Evolutionary conservation across 108 stramenopile species (phyloP).

Genomic region (Fragilariopsis cylindrus): DNA sequence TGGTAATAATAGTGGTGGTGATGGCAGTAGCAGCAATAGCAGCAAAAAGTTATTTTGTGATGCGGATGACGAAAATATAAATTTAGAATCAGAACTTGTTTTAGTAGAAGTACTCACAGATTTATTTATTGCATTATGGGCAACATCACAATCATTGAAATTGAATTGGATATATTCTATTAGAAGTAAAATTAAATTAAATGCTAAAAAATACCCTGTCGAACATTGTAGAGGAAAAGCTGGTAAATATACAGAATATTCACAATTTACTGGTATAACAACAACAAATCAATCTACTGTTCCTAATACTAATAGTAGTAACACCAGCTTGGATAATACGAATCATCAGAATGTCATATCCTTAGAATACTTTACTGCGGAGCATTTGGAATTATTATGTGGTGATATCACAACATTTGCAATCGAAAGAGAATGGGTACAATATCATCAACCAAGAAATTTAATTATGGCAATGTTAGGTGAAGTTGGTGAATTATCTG

Average conservation of each 20-base stretch:
- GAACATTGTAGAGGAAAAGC: conserved; percentile 78
- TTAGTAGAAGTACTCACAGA: conserved; percentile 25
- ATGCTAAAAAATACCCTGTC: conserved; percentile 82
- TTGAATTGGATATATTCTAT: conserved; percentile 22
- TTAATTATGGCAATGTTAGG: conserved; percentile 83
- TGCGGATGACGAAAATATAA: background rate
- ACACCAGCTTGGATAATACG: background rate
- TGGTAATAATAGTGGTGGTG: no score
- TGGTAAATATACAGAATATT: conserved; percentile 83
- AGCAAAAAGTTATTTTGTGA: background rate
- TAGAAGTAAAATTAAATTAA: conserved; percentile 65
- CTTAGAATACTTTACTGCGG: background rate
- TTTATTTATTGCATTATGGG: conserved; percentile 16
- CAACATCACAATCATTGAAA: conserved; percentile 12
- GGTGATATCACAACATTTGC: conserved; percentile 62
- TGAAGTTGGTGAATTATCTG: conserved; percentile 91
- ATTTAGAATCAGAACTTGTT: background rate
- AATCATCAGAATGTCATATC: background rate
- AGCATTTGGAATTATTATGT: conserved; percentile 15
- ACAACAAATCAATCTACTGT: conserved; percentile 65
- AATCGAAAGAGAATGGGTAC: conserved; percentile 62
- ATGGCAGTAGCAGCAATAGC: background rate
- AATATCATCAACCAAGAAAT: conserved; percentile 89
- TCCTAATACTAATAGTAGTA: no score
- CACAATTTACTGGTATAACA: conserved; percentile 76